Base-by-base conservation (phyloP, 169 alveolate species). In the Eimeria tenella region DNA sequence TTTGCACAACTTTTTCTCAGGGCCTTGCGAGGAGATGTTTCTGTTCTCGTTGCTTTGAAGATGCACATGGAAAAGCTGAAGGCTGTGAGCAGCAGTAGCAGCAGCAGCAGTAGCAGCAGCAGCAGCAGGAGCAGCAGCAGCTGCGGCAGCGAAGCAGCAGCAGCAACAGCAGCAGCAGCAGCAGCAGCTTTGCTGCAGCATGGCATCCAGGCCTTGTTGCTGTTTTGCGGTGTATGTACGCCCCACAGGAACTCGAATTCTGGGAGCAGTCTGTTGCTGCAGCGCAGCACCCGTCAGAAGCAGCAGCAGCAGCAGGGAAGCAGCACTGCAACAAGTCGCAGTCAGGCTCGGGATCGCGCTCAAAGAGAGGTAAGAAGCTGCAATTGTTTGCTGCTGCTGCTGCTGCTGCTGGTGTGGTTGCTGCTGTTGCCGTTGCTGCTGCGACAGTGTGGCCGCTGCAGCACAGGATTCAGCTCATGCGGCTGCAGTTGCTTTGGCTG, bases 211-310 rank as follows among this genome's bases (percentile, higher is more conserved):
- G 42, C 42, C 42, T 31, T 2, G 42, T 2, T 31, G 42, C 42
- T 31, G 68, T 3, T 58, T 58, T 58, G 68, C 68, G 68, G 11
- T 58, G 68, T 58, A 17, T 3, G 68, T 58, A 13, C 68, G 2
- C 68, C 19, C 21, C 19, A 17, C 68, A 58, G 68, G 68, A 58
- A 17, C 68, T 58, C 19, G 68, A 58, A 10, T 58, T 58, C 19
- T 58, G 68, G 68, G 68, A 58, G 68, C 68, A 58, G 68, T 58
- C 68, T 58, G 68, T 58, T 58, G 68, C 68, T 13, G 68, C 68
- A 17, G 68, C 68, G 68, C 68, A 58, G 19, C 68, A 58, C 19
- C 68, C 68, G 68, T 3, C 68, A 58, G 68, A 10, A 58, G 68
- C 68, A 58, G 68, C 68, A 17, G 68, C 68, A 13, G 21, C 68